A percentile compares a stretch with the other conserved stretches of the same genome.
Conservation (phyloP, 164 flowering plant genomes). For the Nymphaea thermarum region DNA sequence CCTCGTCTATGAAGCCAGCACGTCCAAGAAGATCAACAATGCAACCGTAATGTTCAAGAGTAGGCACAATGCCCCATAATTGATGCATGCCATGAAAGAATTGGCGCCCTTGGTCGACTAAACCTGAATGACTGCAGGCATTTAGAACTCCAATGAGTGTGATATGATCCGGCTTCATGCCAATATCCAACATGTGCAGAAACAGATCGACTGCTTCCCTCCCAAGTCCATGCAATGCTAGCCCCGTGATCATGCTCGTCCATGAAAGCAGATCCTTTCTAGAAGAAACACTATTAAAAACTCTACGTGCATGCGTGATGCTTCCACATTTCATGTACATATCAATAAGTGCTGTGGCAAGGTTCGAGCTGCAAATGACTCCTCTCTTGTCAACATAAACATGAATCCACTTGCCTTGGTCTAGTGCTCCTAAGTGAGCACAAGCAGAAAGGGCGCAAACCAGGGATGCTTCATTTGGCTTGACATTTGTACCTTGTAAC, state of each 20-base stretch:
- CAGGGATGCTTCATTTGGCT: constrained; percentile 44
- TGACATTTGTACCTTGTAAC: constrained; percentile 16
- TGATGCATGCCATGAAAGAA: constrained; percentile 29
- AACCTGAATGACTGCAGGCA: constrained; percentile 50
- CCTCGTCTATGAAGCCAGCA: constrained; percentile 31
- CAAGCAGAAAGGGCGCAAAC: constrained; percentile 52
- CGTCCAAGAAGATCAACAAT: constrained; percentile 41
- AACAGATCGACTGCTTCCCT: constrained; percentile 30
- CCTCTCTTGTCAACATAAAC: constrained; percentile 21
- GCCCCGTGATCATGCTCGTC: constrained; percentile 38
- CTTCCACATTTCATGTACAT: constrained; percentile 64
- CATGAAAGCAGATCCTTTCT: constrained; percentile 24
- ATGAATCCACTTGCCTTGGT: constrained; percentile 42
- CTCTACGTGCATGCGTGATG: constrained; percentile 20
- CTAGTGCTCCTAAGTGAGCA: constrained; percentile 46
- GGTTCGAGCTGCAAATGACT: constrained; percentile 16
- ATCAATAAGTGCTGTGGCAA: constrained; percentile 42
- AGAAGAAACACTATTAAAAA: constrained; percentile 15
- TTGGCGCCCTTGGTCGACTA: constrained; percentile 33
- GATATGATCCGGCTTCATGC: constrained; percentile 27
- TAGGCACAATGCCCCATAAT: constrained; percentile 31
- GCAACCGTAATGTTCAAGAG: constrained; percentile 41
- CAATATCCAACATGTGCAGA: constrained; percentile 22
- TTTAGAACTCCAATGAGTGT: constrained; percentile 38
- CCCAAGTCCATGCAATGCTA: constrained; percentile 37